Evolutionary conservation across 768 basidiomycete genomes (phyloP), one percentile per base, ranked within the genome.

Genomic region (Lactifluus pinguis): DNA sequence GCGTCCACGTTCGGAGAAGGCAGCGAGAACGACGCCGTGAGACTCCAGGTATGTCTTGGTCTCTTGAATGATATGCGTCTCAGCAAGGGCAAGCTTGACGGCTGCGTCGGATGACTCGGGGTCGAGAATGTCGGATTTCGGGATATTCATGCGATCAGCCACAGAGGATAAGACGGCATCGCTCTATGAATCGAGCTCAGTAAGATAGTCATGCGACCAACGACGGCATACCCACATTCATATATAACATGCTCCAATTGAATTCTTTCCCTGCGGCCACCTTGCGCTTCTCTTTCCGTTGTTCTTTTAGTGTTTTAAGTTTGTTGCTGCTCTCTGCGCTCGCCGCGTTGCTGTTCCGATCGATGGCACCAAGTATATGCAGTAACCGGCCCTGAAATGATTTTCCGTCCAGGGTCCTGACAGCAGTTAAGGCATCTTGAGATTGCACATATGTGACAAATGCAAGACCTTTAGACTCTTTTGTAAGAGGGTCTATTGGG

Each of bases 11-110:
- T 51, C 38, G 13, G 57, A 50, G 65, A 89, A 85, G 0, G 83
- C 76, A 2, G 81, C 77, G 1, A 89, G 72, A 19, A 83, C 70
- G 59, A 89, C 83, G 15, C 87, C 87, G 59, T 89, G 83, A 3
- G 81, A 78, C 69, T 94, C 91, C 17, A 98, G 82, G 72, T 91
- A 97, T 0, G 84, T 73, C 69, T 95, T 97, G 1, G 95, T 98
- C 72, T 98, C 95, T 61, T 89, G 83, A 59, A 99, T 94, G 72
- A 98, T 84, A 66, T 94, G 91, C 17, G 97, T 97, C 73, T 99
- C 97, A 0, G 97, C 95, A 42, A 98, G 77, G 0, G 97, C 95
- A 42, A 98, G 84, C 71, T 95, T 97, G 59, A 98, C 93, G 2
- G 95, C 94, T 0, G 89, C 83, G 63, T 86, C 86, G 38, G 83